Conservation (phyloP, 169 alveolate species). For the Plasmodium inui region DNA sequence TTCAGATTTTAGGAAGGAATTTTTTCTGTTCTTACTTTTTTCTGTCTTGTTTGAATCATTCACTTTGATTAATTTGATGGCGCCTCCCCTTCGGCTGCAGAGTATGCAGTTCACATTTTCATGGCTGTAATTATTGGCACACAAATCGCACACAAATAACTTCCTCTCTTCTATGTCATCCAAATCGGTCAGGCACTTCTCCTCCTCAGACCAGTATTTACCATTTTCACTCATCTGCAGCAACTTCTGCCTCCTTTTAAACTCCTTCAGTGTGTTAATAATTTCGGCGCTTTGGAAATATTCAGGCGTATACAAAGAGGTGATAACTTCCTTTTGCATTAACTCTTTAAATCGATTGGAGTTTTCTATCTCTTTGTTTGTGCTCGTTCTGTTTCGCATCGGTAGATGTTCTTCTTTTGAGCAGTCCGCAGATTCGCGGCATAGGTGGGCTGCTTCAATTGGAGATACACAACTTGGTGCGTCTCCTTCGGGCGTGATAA, state of each 20-base stretch:
- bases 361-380: not conserved
- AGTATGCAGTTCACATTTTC: slow-evolving; percentile 66
- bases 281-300: slow-evolving; percentile 1
- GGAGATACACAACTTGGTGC: not conserved
- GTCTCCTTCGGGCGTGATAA: not conserved
- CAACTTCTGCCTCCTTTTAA: not conserved
- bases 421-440: not conserved
- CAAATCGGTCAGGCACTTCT: slow-evolving; percentile 45
- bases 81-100: slow-evolving; percentile 73
- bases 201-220: slow-evolving; percentile 13
- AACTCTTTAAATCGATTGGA: slow-evolving; percentile 3
- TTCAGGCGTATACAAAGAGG: slow-evolving; percentile 3
- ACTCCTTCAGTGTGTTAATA: slow-evolving; percentile 23
- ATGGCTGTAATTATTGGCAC: slow-evolving; percentile 60
- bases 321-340: slow-evolving; percentile 20
- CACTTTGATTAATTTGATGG: slow-evolving; percentile 36
- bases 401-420: too few relatives aligned
- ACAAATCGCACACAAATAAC: slow-evolving; percentile 65
- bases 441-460: not conserved
- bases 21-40: slow-evolving; percentile 48
- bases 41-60: slow-evolving; percentile 38
- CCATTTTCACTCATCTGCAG: not conserved
- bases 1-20: slow-evolving; percentile 29
- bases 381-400: not conserved
- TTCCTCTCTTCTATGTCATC: slow-evolving; percentile 54